Conservation (phyloP, 768 basidiomycete genomes). For the Pleurotus sapidus region DNA sequence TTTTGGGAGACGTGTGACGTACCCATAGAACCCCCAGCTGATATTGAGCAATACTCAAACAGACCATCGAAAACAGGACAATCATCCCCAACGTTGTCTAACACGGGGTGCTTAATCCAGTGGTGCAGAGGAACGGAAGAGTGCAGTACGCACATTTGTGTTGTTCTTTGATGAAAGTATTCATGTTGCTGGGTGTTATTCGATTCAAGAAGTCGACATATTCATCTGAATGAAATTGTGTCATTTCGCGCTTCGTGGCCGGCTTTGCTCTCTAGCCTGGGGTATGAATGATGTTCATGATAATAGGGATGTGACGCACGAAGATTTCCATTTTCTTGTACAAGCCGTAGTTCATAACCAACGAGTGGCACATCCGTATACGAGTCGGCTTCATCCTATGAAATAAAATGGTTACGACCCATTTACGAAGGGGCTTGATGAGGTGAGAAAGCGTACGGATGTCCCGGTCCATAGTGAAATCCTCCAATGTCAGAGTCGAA, state of each 20-base stretch:
- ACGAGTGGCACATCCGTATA: conserved; percentile 98
- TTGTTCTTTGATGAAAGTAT: conserved; percentile 89
- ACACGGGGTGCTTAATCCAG: neutral
- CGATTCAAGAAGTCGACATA: conserved; percentile 96
- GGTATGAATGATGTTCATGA: neutral
- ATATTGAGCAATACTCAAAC: conserved; percentile 96
- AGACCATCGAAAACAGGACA: conserved; percentile 96
- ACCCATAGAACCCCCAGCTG: conserved; percentile 94
- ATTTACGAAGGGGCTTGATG: conserved; percentile 8
- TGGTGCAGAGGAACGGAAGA: neutral
- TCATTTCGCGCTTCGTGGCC: conserved; percentile 99
- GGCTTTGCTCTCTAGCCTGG: conserved; percentile 87
- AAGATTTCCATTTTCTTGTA: conserved; percentile 99
- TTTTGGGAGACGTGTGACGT: conserved; percentile 17
- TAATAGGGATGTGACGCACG: conserved; percentile 50
- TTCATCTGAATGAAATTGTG: conserved; percentile 98
- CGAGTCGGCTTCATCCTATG: conserved; percentile 94
- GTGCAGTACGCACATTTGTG: conserved; percentile 74
- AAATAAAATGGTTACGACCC: conserved; percentile 14
- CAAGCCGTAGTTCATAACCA: conserved; percentile 99
- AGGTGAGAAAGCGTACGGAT: conserved; percentile 53
- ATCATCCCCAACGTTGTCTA: conserved; percentile 71
- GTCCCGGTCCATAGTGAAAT: conserved; percentile 98
- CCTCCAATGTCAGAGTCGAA: conserved; percentile 99
- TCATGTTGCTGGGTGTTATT: conserved; percentile 95